Percentiles rank a stretch among this genome's conserved stretches.
phyloP scores from a whole-genome alignment of 768 basidiomycete species.

The Pleurotus sapidus region DNA sequence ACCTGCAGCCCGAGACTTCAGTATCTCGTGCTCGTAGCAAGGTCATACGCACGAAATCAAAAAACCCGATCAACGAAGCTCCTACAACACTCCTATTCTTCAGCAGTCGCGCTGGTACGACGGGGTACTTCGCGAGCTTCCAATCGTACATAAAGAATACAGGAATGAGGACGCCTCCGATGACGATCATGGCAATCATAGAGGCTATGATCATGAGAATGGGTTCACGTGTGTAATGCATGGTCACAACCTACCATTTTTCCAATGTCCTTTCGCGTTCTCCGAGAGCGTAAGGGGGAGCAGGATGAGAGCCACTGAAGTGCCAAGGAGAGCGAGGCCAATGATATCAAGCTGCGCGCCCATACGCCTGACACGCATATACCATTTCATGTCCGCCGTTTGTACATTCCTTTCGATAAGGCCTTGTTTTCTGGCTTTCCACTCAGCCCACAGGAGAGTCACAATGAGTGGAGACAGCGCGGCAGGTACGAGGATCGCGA shows the following conservation, averaged over 20 bases:
- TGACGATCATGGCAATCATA: slow-evolving; percentile 48
- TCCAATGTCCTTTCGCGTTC: slow-evolving; percentile 37
- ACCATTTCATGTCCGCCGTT: slow-evolving; percentile 8
- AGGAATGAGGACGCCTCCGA: slow-evolving; percentile 43
- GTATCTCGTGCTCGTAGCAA: not conserved
- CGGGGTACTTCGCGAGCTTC: slow-evolving; percentile 51
- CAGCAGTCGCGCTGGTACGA: slow-evolving; percentile 60
- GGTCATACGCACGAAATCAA: slow-evolving; percentile 49
- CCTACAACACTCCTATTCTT: slow-evolving; percentile 56
- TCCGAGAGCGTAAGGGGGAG: slow-evolving; percentile 51
- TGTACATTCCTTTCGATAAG: slow-evolving; percentile 15
- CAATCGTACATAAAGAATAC: slow-evolving; percentile 45
- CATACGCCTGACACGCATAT: slow-evolving; percentile 18
- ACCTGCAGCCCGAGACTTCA: too few species aligned
- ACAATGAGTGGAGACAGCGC: slow-evolving; percentile 49
- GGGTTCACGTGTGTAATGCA: not conserved
- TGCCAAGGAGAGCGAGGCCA: slow-evolving; percentile 49
- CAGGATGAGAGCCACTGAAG: slow-evolving; percentile 48
- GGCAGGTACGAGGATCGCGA: slow-evolving; percentile 52
- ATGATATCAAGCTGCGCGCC: slow-evolving; percentile 41
- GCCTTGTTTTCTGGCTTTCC: slow-evolving; percentile 38
- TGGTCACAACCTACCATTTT: slow-evolving; percentile 47
- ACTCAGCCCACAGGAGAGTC: slow-evolving; percentile 55
- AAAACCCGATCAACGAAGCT: slow-evolving; percentile 58
- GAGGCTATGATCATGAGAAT: slow-evolving; percentile 31